phyloP scores from a whole-genome alignment of 345 rosid species.

The Eucalyptus sp. region DNA sequence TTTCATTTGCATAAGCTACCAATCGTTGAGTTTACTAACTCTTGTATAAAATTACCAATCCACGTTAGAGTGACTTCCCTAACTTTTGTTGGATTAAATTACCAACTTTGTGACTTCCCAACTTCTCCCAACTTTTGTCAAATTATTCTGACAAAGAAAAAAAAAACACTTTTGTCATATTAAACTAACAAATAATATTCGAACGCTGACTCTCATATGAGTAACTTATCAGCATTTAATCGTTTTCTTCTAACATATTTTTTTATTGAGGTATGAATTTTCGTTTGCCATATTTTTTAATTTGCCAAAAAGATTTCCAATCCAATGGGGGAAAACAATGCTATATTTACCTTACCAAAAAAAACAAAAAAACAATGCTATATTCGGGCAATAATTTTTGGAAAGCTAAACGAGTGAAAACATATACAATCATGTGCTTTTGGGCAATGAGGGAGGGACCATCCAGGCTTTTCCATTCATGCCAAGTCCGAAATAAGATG shows the following conservation, averaged over 20 bases:
- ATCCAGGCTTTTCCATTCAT: neutral
- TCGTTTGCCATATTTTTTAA: neutral
- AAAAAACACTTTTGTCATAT: neutral
- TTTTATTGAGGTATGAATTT: neutral
- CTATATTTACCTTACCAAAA: neutral
- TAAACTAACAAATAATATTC: neutral
- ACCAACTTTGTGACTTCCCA: neutral
- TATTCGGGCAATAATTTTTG: neutral
- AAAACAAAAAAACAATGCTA: neutral
- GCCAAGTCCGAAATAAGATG: neutral
- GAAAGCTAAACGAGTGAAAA: neutral
- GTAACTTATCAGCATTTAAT: neutral
- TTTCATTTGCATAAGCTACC: neutral
- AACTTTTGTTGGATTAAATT: no score
- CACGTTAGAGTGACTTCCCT: neutral
- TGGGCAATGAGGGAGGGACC: neutral
- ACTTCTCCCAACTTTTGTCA: neutral
- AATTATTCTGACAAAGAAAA: neutral
- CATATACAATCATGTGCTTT: neutral
- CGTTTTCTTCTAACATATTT: neutral
- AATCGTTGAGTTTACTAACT: neutral
- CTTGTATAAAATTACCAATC: neutral
- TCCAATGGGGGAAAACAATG: neutral
- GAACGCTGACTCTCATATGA: neutral
- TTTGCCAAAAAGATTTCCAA: neutral